Percentiles rank a stretch among this genome's conserved stretches.
Evolutionary conservation across 1,284 basidiomycete species (phyloP).

Genomic region (Cryptococcus sp.): DNA sequence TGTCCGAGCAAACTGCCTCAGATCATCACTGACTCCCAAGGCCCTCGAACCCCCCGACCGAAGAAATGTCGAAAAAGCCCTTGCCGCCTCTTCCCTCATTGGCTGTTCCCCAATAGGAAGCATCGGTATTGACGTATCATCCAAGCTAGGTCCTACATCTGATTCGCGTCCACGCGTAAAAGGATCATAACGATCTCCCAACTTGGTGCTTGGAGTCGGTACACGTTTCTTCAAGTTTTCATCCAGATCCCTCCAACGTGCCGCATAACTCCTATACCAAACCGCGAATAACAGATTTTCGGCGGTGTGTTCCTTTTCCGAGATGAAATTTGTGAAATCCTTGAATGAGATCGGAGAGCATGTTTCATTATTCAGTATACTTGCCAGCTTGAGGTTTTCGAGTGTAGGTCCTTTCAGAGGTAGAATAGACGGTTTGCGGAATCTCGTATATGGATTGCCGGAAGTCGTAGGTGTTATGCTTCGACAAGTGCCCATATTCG

Average conservation of each 20-base stretch:
- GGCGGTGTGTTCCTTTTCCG: slow-evolving; percentile 31
- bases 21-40: slow-evolving; percentile 31
- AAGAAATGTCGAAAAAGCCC: slow-evolving; percentile 35
- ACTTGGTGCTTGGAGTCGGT: slow-evolving; percentile 25
- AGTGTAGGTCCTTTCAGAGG: slow-evolving; percentile 3
- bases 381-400: slow-evolving; percentile 27
- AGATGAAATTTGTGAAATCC: slow-evolving; percentile 35
- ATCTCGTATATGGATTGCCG: no score
- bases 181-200: slow-evolving; percentile 26
- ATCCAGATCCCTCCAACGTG: slow-evolving; percentile 15
- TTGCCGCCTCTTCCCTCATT: slow-evolving; percentile 27
- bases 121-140: no score
- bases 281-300: slow-evolving; percentile 39
- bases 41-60: slow-evolving; percentile 27
- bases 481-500: no score
- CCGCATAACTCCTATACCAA: slow-evolving; percentile 33
- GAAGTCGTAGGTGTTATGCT: no score
- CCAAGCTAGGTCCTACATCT: no score
- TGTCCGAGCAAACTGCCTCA: slow-evolving; percentile 21
- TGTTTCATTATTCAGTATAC: slow-evolving; percentile 35
- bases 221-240: slow-evolving; percentile 11
- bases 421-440: no score
- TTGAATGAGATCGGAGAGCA: slow-evolving; percentile 34
- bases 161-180: slow-evolving; percentile 7
- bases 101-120: slow-evolving; percentile 18